Percentiles rank a stretch among this genome's conserved stretches.
phyloP scores from a whole-genome alignment of 202 grass and related monocot genomes.

The Carex arenaria region DNA sequence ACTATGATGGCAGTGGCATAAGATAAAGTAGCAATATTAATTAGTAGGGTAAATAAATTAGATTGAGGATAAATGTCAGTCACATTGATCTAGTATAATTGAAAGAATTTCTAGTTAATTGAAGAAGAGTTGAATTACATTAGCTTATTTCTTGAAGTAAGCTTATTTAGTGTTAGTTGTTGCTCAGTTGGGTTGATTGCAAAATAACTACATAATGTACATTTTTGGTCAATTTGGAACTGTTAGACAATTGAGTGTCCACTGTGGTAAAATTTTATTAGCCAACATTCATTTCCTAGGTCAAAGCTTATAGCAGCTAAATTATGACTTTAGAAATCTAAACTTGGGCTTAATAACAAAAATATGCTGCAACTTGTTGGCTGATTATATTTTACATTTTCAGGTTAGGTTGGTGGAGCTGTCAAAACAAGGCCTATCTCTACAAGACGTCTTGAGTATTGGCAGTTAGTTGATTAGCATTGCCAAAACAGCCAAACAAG shows the following conservation, averaged over 20 bases:
- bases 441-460: slow-evolving; percentile 54
- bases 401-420: slow-evolving; percentile 85
- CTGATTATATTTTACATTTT: slow-evolving; percentile 22
- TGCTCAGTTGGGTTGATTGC: not conserved
- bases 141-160: not conserved
- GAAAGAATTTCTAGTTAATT: not conserved
- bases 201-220: not conserved
- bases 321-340: not conserved
- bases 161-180: not conserved
- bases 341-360: not conserved
- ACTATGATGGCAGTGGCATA: no score
- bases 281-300: not conserved
- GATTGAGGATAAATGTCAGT: not conserved
- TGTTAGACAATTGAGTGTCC: no score
- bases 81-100: not conserved
- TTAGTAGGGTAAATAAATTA: no score
- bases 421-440: slow-evolving; percentile 53
- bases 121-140: not conserved
- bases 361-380: not conserved
- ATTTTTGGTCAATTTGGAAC: not conserved
- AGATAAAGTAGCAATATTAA: no score
- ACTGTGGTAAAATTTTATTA: no score
- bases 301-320: not conserved
- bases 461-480: slow-evolving; percentile 61
- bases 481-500: slow-evolving; percentile 50